A percentile compares a stretch with the other conserved stretches of the same genome.
Evolutionary conservation across 2,329 filamentous ascomycete genomes (phyloP).

Genomic region (Diplodia seriata): DNA sequence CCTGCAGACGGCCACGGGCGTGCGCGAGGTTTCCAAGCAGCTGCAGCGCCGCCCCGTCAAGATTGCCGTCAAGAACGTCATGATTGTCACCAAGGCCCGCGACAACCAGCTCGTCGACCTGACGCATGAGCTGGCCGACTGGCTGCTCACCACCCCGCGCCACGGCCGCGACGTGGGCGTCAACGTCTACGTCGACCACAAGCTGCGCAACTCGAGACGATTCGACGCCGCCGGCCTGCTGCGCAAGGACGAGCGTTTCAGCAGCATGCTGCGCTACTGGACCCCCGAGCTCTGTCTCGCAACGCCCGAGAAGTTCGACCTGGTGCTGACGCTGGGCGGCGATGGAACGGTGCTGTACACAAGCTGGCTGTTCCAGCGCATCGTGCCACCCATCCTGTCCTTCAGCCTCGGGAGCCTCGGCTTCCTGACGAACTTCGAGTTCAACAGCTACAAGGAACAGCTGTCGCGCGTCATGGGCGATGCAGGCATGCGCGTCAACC

Average conservation of each 20-base stretch:
- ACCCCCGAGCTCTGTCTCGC: slow-evolving; percentile 95
- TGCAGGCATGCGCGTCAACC: slow-evolving; percentile 92
- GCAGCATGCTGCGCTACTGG: slow-evolving; percentile 92
- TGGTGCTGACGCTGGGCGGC: slow-evolving; percentile 86
- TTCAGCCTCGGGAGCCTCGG: slow-evolving; percentile 85
- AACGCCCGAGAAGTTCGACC: slow-evolving; percentile 91
- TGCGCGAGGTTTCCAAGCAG: slow-evolving; percentile 94
- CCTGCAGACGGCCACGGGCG: slow-evolving; percentile 92
- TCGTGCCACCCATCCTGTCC: slow-evolving; percentile 83
- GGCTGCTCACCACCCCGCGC: slow-evolving; percentile 86
- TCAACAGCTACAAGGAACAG: slow-evolving; percentile 84
- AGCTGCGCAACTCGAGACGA: slow-evolving; percentile 84
- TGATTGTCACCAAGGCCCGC: slow-evolving; percentile 98
- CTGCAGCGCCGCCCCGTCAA: slow-evolving; percentile 90
- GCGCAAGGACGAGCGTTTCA: slow-evolving; percentile 75
- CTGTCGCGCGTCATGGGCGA: slow-evolving; percentile 91
- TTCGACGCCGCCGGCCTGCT: slow-evolving; percentile 80
- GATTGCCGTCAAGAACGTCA: slow-evolving; percentile 88
- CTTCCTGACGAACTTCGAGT: slow-evolving; percentile 90
- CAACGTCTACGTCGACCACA: slow-evolving; percentile 97
- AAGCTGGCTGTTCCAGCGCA: slow-evolving; percentile 88
- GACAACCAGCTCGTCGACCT: slow-evolving; percentile 92
- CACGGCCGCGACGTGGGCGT: slow-evolving; percentile 87
- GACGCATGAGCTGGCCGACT: slow-evolving; percentile 85
- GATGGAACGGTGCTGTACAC: slow-evolving; percentile 89